A percentile compares a stretch with the other conserved stretches of the same genome.
phyloP scores from a whole-genome alignment of 108 stramenopile genomes.

The Schizochytrium sp. region DNA sequence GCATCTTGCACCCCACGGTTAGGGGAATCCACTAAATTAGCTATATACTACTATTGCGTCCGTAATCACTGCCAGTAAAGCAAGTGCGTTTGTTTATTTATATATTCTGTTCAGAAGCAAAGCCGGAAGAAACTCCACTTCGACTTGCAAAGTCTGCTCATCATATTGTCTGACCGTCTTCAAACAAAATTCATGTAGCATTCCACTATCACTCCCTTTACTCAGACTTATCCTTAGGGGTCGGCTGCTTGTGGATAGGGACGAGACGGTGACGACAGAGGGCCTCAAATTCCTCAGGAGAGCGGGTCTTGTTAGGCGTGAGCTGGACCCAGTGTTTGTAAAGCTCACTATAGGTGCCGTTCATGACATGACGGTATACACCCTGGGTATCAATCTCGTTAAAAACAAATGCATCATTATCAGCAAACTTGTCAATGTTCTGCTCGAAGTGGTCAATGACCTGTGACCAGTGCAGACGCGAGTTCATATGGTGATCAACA shows the following conservation, averaged over 20 bases:
- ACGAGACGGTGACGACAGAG: background rate
- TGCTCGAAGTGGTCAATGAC: background rate
- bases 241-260: slow-evolving; percentile 42
- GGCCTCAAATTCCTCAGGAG: slow-evolving; percentile 39
- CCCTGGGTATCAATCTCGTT: background rate
- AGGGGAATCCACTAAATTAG: no score
- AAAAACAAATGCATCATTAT: slow-evolving; percentile 56
- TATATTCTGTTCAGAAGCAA: no score
- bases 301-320: background rate
- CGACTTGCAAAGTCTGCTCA: no score
- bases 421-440: slow-evolving; percentile 35
- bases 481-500: background rate
- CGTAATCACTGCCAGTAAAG: no score
- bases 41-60: no score
- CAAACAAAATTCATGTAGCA: no score
- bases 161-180: no score
- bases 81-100: no score
- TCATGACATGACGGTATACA: background rate
- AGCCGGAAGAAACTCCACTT: no score
- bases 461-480: slow-evolving; percentile 51
- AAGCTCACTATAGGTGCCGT: slow-evolving; percentile 27
- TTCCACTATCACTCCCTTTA: no score
- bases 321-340: slow-evolving; percentile 35
- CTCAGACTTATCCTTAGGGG: no score
- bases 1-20: no score